Percentiles rank a stretch among this genome's conserved stretches.
Conservation (phyloP, 1,284 basidiomycete genomes). For the Ustilago crameri region DNA sequence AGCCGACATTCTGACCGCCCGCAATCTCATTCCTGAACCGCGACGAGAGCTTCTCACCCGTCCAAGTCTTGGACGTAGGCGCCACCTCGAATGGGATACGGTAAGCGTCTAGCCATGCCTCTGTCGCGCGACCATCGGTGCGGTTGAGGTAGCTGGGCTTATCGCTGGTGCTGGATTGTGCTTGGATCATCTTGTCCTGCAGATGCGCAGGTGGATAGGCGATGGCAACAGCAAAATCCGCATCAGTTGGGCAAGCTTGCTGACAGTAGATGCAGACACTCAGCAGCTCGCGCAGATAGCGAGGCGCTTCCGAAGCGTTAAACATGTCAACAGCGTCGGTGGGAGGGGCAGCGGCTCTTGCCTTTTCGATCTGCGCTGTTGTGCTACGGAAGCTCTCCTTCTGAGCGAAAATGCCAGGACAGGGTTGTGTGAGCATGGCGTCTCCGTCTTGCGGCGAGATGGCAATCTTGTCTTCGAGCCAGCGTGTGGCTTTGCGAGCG, state of each 20-base stretch:
- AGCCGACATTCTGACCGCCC: conserved; percentile 4
- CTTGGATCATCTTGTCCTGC: conserved; percentile 32
- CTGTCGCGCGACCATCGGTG: conserved; percentile 36
- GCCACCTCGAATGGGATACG: conserved; percentile 24
- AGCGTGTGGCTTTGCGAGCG: conserved; percentile 82
- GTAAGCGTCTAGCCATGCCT: conserved; percentile 43
- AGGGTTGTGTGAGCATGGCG: conserved; percentile 27
- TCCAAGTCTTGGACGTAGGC: conserved; percentile 45
- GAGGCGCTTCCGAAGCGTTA: conserved; percentile 17
- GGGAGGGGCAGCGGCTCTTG: conserved; percentile 7
- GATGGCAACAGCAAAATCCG: conserved; percentile 28
- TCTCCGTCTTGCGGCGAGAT: conserved; percentile 19
- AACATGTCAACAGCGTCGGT: conserved; percentile 16
- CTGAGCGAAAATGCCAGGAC: conserved; percentile 45
- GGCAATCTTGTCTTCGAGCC: conserved; percentile 74
- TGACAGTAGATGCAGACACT: conserved; percentile 36
- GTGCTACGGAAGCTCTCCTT: conserved; percentile 25
- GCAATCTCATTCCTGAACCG: conserved; percentile 16
- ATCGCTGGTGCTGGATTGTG: conserved; percentile 7
- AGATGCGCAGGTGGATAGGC: conserved; percentile 41
- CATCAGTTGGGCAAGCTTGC: neutral
- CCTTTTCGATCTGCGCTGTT: conserved; percentile 17
- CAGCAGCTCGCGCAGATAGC: conserved; percentile 40
- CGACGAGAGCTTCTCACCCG: conserved; percentile 33
- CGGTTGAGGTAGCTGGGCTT: conserved; percentile 33